These are phyloP conservation scores for Yamadazyma blattariae DNA, from an alignment of 1,139 yeast genomes.

Conservation along the genomic window DNA sequence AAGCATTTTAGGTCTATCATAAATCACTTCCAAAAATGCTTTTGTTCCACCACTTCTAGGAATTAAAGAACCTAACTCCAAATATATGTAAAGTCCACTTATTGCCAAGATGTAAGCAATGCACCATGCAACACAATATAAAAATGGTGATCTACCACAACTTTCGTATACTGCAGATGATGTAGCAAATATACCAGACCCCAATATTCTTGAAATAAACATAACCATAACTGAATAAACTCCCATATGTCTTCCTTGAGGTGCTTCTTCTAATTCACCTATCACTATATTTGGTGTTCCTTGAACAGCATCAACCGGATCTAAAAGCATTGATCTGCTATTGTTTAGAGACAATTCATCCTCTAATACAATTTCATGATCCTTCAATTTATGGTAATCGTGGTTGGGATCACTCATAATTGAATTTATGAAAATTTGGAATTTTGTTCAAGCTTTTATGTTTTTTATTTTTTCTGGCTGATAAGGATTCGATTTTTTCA, in stretches of 20 bases:
- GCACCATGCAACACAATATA: conserved; percentile 61
- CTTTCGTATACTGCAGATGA: conserved; percentile 66
- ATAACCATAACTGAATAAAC: conserved; percentile 60
- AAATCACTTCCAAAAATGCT: conserved; percentile 65
- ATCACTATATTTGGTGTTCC: conserved; percentile 1
- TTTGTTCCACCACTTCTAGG: conserved; percentile 78
- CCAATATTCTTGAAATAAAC: conserved; percentile 67
- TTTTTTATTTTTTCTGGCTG: no score
- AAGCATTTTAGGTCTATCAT: conserved; percentile 55
- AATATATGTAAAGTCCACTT: conserved; percentile 61
- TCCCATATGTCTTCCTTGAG: conserved; percentile 75
- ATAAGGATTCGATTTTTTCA: no score
- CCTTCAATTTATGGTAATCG: conserved; percentile 1
- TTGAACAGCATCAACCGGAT: conserved; percentile 5
- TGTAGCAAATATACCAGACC: conserved; percentile 74
- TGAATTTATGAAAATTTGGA: no score
- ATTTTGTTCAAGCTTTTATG: no score
- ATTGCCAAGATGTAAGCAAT: conserved; percentile 60
- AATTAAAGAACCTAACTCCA: conserved; percentile 66
- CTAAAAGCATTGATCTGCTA: conserved; percentile 6
- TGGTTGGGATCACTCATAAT: neutral
- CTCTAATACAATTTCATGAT: conserved; percentile 1
- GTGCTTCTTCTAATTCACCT: conserved; percentile 49
- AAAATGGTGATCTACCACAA: conserved; percentile 61
- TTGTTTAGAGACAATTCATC: conserved; percentile 1